phyloP scores from a whole-genome alignment of 805 yeast species.

The Tetrapisispora taiwanensis region DNA sequence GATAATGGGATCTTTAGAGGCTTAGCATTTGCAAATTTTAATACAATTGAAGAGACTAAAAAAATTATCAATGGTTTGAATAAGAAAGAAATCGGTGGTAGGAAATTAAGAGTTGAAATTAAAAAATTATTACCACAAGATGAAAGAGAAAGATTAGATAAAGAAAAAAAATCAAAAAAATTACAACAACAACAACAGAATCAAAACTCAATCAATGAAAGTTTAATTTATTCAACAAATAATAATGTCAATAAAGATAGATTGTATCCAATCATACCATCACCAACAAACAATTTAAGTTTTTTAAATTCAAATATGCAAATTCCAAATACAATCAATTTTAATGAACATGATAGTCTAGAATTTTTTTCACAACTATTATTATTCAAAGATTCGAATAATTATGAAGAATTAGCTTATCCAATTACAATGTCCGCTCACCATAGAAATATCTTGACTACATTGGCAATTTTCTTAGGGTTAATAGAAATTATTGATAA shows the following conservation, averaged over 20 bases:
- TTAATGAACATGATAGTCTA: conserved; percentile 82
- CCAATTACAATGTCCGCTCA: conserved; percentile 47
- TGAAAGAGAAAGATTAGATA: conserved; percentile 89
- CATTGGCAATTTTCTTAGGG: conserved; percentile 56
- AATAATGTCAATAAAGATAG: conserved; percentile 32
- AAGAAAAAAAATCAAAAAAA: conserved; percentile 88
- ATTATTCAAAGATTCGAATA: conserved; percentile 60
- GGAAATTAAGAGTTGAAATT: conserved; percentile 90
- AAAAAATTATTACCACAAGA: conserved; percentile 91
- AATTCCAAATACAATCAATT: conserved; percentile 59
- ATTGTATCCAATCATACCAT: conserved; percentile 43
- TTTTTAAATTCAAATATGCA: conserved; percentile 31
- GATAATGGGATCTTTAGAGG: conserved; percentile 99
- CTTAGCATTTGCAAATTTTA: conserved; percentile 93
- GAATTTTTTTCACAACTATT: conserved; percentile 78
- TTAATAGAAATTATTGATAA: conserved; percentile 57
- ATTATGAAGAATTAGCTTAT: conserved; percentile 59
- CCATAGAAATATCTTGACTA: conserved; percentile 57
- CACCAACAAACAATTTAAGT: conserved; percentile 7
- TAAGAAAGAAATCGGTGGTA: conserved; percentile 91
- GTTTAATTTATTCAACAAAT: no score
- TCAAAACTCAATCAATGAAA: conserved; percentile 8
- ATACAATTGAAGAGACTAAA: conserved; percentile 87
- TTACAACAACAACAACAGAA: background rate
- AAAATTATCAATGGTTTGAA: conserved; percentile 76